phyloP scores from a whole-genome alignment of 371 early-diverging fungal genomes.

The Mortierella sp. region DNA sequence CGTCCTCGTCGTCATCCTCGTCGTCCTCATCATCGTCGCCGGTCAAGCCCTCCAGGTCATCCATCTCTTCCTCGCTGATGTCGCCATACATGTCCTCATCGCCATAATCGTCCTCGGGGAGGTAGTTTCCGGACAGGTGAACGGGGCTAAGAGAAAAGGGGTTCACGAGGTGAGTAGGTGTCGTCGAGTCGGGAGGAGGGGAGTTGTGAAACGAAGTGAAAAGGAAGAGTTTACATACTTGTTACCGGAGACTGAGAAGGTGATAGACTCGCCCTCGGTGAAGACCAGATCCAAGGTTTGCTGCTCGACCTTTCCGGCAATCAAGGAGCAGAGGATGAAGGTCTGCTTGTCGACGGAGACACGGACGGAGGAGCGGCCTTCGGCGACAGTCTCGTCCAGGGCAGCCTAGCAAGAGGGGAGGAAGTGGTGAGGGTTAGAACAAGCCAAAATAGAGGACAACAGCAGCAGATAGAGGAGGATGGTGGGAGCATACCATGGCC shows the following conservation, averaged over 20 bases:
- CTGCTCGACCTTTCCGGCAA: constrained; percentile 77
- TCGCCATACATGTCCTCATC: constrained; percentile 46
- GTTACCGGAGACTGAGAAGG: constrained; percentile 70
- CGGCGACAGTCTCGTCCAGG: constrained; percentile 66
- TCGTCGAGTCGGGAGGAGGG: too few species aligned
- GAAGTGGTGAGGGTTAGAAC: not conserved
- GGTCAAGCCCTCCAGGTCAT: constrained; percentile 13
- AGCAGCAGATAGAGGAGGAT: not conserved
- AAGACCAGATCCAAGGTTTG: constrained; percentile 78
- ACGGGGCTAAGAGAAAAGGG: constrained; percentile 49
- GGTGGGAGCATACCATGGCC: constrained; percentile 64
- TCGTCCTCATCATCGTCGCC: constrained; percentile 18
- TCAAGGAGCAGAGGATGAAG: constrained; percentile 84
- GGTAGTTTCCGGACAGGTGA: constrained; percentile 83
- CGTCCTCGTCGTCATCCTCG: constrained; percentile 55
- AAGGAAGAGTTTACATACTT: constrained; percentile 43
- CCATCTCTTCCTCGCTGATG: too few species aligned
- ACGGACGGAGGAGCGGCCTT: constrained; percentile 70
- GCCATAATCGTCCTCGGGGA: constrained; percentile 59
- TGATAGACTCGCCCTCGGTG: constrained; percentile 82
- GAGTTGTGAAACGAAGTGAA: constrained; percentile 6
- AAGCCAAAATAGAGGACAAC: not conserved
- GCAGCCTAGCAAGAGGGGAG: constrained; percentile 69
- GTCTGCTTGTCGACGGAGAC: constrained; percentile 76
- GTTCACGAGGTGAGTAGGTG: not conserved